Evolutionary conservation across 177 flowering plant species (phyloP), one percentile per base, ranked within the genome.

Genomic region (Vitis hybrid): DNA sequence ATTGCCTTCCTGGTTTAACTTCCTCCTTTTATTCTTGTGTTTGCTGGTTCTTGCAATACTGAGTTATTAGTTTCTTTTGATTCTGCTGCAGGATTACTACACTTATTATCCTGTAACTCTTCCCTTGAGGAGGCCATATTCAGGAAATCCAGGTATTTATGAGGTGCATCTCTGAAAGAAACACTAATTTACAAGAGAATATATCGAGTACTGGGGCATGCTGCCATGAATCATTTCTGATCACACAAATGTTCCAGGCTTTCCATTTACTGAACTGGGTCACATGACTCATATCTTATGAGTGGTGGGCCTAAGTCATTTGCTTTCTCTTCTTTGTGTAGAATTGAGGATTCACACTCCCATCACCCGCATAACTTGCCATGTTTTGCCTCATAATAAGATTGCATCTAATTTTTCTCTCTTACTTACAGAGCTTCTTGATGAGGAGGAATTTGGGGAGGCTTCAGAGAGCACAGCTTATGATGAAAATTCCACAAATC

Each of bases 51-150:
- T 34, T 26, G 48, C 48, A 40, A 6, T 40, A 32, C n/a, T 23
- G 2, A 56, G 32, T 52, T 30, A 21, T 62, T 50, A 26, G 5
- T 56, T 58, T 50, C 65, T 52, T 62, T 66, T 65, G 61, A 19
- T 78, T 40, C 19, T 58, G 13, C 14, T 80, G 68, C 82, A 89
- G 93, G 87, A 89, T 66, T 86, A 87, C 60, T 81, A 83, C 79
- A 76, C 81, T 61, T 32, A 86, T 75, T 87, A 89, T 77, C 93
- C 91, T 17, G 78, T 74, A n/a, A 73, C 83, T 45, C 90, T 87
- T 74, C 93, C 93, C 32, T 2, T 83, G 75, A 81, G 93, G 72
- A 81, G 82, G 61, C 91, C 93, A 17, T 84, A 86, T 74, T 72
- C 90, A 12, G 93, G 93, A 77, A 81, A 87, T 76, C 88, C 89